phyloP scores from a whole-genome alignment of 2,329 filamentous ascomycete species.

The Botrytis fabae region DNA sequence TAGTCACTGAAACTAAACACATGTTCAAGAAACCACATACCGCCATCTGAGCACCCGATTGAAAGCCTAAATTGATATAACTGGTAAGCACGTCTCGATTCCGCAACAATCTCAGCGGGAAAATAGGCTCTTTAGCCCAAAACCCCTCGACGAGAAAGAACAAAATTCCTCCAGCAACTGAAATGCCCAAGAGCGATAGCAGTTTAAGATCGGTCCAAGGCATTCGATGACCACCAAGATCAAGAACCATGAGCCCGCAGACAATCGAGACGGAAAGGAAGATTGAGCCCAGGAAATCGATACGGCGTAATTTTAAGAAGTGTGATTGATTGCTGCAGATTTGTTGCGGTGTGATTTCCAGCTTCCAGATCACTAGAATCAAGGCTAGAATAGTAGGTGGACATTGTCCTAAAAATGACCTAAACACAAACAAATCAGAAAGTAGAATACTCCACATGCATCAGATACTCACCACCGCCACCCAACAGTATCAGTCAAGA shows the following conservation, averaged over 20 bases:
- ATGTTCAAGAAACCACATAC: conserved; percentile 38
- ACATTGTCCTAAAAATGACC: conserved; percentile 58
- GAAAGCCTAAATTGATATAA: conserved; percentile 53
- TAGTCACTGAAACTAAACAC: background rate
- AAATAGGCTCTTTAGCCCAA: conserved; percentile 56
- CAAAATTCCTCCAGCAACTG: conserved; percentile 27
- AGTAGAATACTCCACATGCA: background rate
- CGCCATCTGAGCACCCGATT: conserved; percentile 58
- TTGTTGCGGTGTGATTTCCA: conserved; percentile 30
- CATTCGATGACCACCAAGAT: conserved; percentile 49
- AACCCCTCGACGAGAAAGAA: conserved; percentile 30
- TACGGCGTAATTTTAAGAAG: conserved; percentile 40
- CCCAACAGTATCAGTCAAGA: conserved; percentile 59
- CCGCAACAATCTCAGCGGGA: conserved; percentile 56
- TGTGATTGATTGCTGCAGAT: conserved; percentile 21
- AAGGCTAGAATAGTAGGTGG: conserved; percentile 56
- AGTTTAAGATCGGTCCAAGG: conserved; percentile 43
- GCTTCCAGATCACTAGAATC: conserved; percentile 41
- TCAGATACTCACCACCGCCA: conserved; percentile 58
- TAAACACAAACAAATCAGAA: background rate
- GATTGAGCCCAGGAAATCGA: conserved; percentile 61
- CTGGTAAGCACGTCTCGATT: conserved; percentile 54
- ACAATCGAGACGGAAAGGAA: conserved; percentile 47
- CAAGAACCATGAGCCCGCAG: conserved; percentile 48
- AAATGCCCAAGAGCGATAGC: conserved; percentile 39